These are phyloP conservation scores for Petrea volubilis DNA, from an alignment of 257 asterid species.

Conservation along the genomic window DNA sequence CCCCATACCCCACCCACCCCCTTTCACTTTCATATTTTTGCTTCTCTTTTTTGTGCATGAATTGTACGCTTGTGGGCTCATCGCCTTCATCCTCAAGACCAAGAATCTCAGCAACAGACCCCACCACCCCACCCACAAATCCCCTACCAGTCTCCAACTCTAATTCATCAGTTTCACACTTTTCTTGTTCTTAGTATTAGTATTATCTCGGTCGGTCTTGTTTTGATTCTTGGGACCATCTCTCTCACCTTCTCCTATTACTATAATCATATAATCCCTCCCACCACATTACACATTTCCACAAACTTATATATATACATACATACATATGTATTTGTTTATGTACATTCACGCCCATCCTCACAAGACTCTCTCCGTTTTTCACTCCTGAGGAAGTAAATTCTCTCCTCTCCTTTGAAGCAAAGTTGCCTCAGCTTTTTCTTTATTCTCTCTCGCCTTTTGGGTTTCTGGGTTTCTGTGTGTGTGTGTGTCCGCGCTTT, in stretches of 20 bases:
- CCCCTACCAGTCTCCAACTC: conserved; percentile 25
- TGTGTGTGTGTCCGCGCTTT: conserved; percentile 15
- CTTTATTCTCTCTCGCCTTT: conserved; percentile 30
- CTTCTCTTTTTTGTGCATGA: conserved; percentile 21
- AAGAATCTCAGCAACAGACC: conserved; percentile 31
- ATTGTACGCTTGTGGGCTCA: conserved; percentile 22
- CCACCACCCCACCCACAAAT: not conserved
- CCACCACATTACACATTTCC: conserved; percentile 16
- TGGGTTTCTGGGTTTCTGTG: conserved; percentile 40
- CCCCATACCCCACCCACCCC: no score
- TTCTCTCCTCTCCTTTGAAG: conserved; percentile 42
- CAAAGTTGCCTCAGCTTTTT: conserved; percentile 40
- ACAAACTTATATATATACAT: not conserved
- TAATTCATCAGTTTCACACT: conserved; percentile 9
- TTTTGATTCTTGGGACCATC: conserved; percentile 38
- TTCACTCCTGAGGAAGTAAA: not conserved
- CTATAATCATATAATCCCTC: conserved; percentile 13
- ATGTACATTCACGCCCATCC: conserved; percentile 10
- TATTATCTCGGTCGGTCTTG: conserved; percentile 20
- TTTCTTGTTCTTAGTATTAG: no score
- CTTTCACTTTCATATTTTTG: not conserved
- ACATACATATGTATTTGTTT: not conserved
- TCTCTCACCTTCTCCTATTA: conserved; percentile 33
- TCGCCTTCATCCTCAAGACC: conserved; percentile 28
- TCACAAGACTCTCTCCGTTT: not conserved